A percentile compares a stretch with the other conserved stretches of the same genome.
These are phyloP conservation scores for Hansenula lynferdii DNA, from an alignment of 1,139 yeast species.

Conservation along the genomic window DNA sequence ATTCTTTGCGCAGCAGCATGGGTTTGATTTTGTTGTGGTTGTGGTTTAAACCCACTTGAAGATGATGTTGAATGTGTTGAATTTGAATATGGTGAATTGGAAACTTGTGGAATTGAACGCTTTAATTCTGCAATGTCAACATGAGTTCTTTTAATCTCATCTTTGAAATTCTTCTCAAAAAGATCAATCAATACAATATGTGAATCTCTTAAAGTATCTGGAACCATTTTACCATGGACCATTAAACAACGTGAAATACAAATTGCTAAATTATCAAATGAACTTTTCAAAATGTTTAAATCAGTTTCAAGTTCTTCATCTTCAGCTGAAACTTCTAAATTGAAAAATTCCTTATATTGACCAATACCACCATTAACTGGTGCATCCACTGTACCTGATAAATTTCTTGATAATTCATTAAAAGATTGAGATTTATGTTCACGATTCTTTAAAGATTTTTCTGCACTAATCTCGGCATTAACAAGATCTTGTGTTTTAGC, in stretches of 20 bases:
- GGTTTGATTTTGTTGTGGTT: slow-evolving; percentile 4
- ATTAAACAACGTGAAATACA: slow-evolving; percentile 63
- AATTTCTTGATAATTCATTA: slow-evolving; percentile 68
- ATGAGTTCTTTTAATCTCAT: slow-evolving; percentile 45
- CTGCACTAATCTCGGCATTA: slow-evolving; percentile 61
- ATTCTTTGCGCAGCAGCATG: slow-evolving; percentile 13
- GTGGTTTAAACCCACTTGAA: slow-evolving; percentile 7
- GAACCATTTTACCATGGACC: slow-evolving; percentile 66
- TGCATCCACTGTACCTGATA: slow-evolving; percentile 86
- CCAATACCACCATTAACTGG: slow-evolving; percentile 94
- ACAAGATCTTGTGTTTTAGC: slow-evolving; percentile 69
- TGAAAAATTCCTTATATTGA: slow-evolving; percentile 69
- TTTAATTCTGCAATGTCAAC: slow-evolving; percentile 21
- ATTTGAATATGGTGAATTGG: slow-evolving; percentile 4
- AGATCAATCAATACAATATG: slow-evolving; percentile 64
- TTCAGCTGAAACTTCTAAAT: slow-evolving; percentile 27
- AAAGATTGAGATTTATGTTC: slow-evolving; percentile 46
- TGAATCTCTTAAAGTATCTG: slow-evolving; percentile 50
- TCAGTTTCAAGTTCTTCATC: slow-evolving; percentile 41
- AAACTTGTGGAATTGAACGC: slow-evolving; percentile 5
- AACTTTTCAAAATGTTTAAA: slow-evolving; percentile 46
- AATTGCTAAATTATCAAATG: slow-evolving; percentile 67
- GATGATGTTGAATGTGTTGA: slow-evolving; percentile 16
- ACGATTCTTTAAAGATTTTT: slow-evolving; percentile 50
- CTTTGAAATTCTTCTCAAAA: slow-evolving; percentile 62